Conservation (phyloP, 148 eudicot species). For the Polygonum aviculare region DNA sequence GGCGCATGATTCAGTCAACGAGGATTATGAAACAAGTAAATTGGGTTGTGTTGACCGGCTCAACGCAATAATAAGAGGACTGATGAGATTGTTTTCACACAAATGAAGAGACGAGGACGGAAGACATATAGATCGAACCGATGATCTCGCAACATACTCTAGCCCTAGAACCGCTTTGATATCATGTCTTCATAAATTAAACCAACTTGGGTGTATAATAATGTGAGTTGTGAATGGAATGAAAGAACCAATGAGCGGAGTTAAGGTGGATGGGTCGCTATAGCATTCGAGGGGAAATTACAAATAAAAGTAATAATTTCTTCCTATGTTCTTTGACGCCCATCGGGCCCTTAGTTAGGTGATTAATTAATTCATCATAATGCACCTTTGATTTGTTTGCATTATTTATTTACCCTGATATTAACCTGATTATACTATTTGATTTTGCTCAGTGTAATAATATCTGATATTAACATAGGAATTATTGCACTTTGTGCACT, state of each 20-base stretch:
- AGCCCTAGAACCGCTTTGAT: too few relatives aligned
- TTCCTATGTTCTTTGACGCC: not conserved
- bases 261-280: not conserved
- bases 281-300: not conserved
- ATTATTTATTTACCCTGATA: not conserved
- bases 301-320: not conserved
- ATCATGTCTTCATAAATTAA: too few relatives aligned
- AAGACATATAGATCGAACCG: too few relatives aligned
- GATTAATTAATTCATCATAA: not conserved
- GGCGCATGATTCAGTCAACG: too few relatives aligned
- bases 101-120: too few relatives aligned
- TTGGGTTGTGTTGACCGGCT: too few relatives aligned
- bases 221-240: not conserved
- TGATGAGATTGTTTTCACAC: too few relatives aligned
- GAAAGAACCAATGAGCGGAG: not conserved
- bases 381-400: not conserved
- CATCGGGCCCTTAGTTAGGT: not conserved
- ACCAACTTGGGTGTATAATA: not conserved
- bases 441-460: not conserved
- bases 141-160: too few relatives aligned
- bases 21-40: too few relatives aligned
- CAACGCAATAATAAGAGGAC: too few relatives aligned
- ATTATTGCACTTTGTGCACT: slow-evolving; percentile 1
- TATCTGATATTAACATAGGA: not conserved
- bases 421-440: not conserved